These are phyloP conservation scores for Wilhelminamyces savonicus DNA, from an alignment of 805 yeast genomes.

Conservation along the genomic window DNA sequence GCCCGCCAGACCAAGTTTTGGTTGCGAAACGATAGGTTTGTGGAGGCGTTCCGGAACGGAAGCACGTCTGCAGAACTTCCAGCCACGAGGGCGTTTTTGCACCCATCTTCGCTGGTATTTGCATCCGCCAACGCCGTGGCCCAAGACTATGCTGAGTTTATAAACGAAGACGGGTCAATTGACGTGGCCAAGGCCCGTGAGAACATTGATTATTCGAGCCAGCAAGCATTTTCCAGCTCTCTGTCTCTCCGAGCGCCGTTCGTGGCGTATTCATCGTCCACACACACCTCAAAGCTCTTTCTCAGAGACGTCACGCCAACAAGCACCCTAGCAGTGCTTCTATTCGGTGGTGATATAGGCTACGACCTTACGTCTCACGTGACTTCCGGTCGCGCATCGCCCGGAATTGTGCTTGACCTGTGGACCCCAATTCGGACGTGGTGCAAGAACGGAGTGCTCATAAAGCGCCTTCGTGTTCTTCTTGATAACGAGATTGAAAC, in stretches of 20 bases:
- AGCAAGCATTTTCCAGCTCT: constrained; percentile 19
- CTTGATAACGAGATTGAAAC: constrained; percentile 63
- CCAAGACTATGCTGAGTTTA: constrained; percentile 14
- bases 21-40: constrained; percentile 56
- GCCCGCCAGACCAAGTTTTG: constrained; percentile 66
- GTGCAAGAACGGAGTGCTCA: constrained; percentile 87
- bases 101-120: constrained; percentile 48
- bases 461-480: constrained; percentile 60
- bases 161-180: constrained; percentile 36
- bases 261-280: constrained; percentile 54
- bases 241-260: constrained; percentile 47
- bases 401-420: constrained; percentile 80
- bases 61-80: constrained; percentile 30
- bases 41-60: constrained; percentile 6
- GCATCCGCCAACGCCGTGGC: not conserved
- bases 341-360: constrained; percentile 72
- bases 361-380: constrained; percentile 45
- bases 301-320: constrained; percentile 78
- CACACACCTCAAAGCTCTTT: constrained; percentile 61
- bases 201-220: constrained; percentile 38
- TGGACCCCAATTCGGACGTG: constrained; percentile 91
- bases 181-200: constrained; percentile 24
- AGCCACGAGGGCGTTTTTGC: constrained; percentile 70
- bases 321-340: constrained; percentile 59
- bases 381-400: constrained; percentile 48